Conservation (phyloP, 352 stramenopile genomes). For the Aphanomyces euteiches region DNA sequence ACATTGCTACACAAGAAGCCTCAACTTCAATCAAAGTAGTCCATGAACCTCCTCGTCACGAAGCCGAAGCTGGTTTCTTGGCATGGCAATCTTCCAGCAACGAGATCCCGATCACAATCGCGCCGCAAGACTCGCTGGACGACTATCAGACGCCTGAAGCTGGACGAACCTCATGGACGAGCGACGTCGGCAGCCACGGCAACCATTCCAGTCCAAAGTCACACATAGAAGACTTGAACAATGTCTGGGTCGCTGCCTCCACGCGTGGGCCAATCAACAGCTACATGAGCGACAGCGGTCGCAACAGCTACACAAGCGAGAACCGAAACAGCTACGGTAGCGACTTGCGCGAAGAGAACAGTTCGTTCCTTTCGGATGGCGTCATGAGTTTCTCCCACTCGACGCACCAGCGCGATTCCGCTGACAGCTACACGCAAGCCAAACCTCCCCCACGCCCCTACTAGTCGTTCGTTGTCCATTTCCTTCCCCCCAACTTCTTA, state of each 20-base stretch:
- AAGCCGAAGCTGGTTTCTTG: background rate
- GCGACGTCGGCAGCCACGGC: background rate
- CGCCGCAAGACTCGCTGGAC: background rate
- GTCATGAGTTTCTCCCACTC: background rate
- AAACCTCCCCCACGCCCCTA: background rate
- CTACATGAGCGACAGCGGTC: slow-evolving; percentile 2
- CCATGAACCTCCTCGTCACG: background rate
- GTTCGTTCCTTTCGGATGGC: slow-evolving; percentile 9
- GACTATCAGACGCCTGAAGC: background rate
- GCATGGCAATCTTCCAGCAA: background rate
- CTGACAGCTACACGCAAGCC: background rate
- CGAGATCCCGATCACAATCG: background rate
- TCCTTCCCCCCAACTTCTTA: too few relatives aligned
- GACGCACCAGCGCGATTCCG: too few relatives aligned
- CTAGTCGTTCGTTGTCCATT: too few relatives aligned
- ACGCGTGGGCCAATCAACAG: background rate
- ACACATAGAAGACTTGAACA: background rate
- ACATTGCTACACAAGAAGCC: background rate
- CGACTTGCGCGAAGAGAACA: background rate
- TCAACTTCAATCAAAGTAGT: background rate
- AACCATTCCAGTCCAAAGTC: background rate
- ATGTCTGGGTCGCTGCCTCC: background rate
- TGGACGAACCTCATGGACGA: slow-evolving; percentile 6
- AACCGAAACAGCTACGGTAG: slow-evolving; percentile 11
- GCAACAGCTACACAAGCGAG: background rate